Evolutionary conservation across 2,329 filamentous ascomycete species (phyloP), one percentile per base, ranked within the genome.

Genomic region (Aureobasidium sp.): DNA sequence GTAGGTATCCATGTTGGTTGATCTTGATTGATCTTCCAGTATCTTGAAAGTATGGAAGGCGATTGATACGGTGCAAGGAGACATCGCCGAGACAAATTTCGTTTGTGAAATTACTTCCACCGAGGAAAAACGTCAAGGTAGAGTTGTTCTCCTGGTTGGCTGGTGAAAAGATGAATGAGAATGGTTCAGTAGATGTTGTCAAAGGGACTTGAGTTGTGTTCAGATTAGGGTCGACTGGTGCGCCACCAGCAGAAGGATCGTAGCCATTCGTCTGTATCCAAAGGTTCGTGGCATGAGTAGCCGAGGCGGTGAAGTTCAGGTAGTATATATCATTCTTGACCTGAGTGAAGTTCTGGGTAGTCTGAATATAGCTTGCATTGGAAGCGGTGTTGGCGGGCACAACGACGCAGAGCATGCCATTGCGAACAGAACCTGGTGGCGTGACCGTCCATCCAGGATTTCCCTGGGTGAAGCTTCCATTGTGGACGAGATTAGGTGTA

Each of bases 311-410:
- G n/a, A 64, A 64, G 32, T 64, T 64, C 58, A 64, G 12, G 27
- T 32, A 56, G 42, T 64, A 64, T 15, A 64, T 42, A 29, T 64
- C 62, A n/a, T 64, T 64, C 32, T 64, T 64, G 32, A 62, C 34
- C 32, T 64, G 60, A 5, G 48, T 55, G 20, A 64, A 64, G n/a
- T 55, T 62, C 29, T 64, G 26, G 6, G 41, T 50, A 6, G 59
- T 64, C 42, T 50, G 41, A 7, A 64, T 50, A 41, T 56, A 64
- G 52, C 58, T 62, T 12, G 47, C 50, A 20, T 64, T 64, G 2
- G 59, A 3, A 34, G 58, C 20, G 13, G 51, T 62, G 32, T 51
- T 51, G 29, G 59, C 62, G 17, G 62, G 62, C 1, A 64, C 62
- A 13, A 26, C n/a, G 20, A 64, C 50, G 34, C 62, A 64, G 39